Base-by-base conservation (phyloP, 2,329 filamentous ascomycete genomes). In the Microascus cirrosus region DNA sequence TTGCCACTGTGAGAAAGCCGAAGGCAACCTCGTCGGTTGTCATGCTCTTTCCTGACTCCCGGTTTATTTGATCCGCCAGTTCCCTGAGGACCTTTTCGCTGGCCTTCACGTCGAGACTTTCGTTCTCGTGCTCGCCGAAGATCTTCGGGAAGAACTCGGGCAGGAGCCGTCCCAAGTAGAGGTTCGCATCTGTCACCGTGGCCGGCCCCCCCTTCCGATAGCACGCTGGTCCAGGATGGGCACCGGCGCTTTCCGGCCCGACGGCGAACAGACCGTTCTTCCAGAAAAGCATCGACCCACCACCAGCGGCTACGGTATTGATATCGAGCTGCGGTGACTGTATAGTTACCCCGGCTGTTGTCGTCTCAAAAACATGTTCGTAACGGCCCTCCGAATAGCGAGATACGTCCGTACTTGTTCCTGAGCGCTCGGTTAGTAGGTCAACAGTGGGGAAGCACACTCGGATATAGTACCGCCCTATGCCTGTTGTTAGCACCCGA, bases 111-210 rank as follows among this genome's bases (percentile, higher is more conserved):
- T 96, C 91, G 1, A 96, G 73, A 0, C 85, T 85, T 68, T 94
- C 82, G 59, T 96, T 79, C 68, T 96, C 92, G 52, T 92, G 87
- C 69, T 90, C 87, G 53, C 93, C 93, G 65, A 97, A 96, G 60
- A 97, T 96, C 69, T 92, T 93, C 0, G 92, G 92, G 66, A 96
- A 96, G 76, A 94, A 95, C 61, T 95, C 89, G 0, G 92, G 92
- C 1, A 96, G 73, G 3, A 97, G 75, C 45, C 92, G 81, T 0
- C 92, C 91, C 0, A 96, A 82, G 64, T 90, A 90, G 6, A 96
- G 71, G 64, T 96, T 96, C 1, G 92, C 92, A 67, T 96, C 92
- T 0, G 92, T 96, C n/a, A 96, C 91, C 0, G 92, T 94, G 4
- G 92, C 78, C 3, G 92, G 91, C 0, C 92, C 92, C 0, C 87